Base-by-base conservation (phyloP, 2,329 filamentous ascomycete genomes). In the Byssoonygena ceratinophila region DNA sequence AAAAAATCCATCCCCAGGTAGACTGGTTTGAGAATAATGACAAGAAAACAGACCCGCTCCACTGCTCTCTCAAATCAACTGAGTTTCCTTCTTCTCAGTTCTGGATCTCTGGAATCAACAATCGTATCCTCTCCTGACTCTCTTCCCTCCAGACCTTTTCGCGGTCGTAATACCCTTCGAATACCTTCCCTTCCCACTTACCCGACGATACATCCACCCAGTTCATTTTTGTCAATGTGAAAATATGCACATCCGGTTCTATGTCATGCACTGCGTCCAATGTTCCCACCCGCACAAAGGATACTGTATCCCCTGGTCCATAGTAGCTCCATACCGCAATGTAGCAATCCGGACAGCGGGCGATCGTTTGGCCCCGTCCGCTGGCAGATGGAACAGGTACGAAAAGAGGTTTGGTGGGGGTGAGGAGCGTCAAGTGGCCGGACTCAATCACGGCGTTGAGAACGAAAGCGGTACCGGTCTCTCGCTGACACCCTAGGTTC, bases 211-310 rank as follows among this genome's bases (percentile, higher is more conserved):
- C 54, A 29, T 61, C 52, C 50, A 76, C 54, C 61, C 72, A 76
- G 11, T 59, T 57, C 54, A 63, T 54, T 52, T 70, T 73, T 52
- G 65, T 70, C 31, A 62, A 59, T 16, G 65, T 68, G 55, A 63
- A 77, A 47, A 75, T 72, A 60, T 77, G 73, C 18, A 71, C 65
- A 58, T 75, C 71, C 0, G 73, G 73, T n/a, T 65, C 63, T 6
- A 72, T 57, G 2, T 31, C 6, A 50, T 65, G 59, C 55, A 64
- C 62, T 5, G 67, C 61, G 59, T 74, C 74, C 45, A 77, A 63
- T 9, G 74, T 76, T 2, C 74, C 73, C 23, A 66, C 69, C 36
- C 71, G 67, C 8, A 77, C 57, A 56, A 68, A 75, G 14, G 63
- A 60, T 9, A 69, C 49, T 49, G 63, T 43, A 6, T 59, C 58